phyloP scores from a whole-genome alignment of 257 asterid species.

The Scutellaria barbata region DNA sequence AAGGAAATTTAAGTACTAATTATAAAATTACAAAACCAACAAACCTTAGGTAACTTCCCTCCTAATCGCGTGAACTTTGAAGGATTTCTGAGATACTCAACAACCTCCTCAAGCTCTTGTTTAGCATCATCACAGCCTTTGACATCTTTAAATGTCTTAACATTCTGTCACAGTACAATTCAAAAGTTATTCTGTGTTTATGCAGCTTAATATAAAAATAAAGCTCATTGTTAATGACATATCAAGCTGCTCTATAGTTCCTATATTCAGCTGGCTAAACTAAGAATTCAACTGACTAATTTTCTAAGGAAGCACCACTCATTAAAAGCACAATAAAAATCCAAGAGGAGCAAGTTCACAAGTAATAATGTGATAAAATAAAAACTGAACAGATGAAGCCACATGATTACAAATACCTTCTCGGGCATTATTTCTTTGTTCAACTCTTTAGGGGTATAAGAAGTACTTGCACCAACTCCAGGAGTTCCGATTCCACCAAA shows the following conservation, averaged over 20 bases:
- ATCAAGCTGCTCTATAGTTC: constrained; percentile 1
- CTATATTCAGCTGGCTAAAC: constrained; percentile 18
- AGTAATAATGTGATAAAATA: not conserved
- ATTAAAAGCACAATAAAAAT: constrained; percentile 17
- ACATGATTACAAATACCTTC: constrained; percentile 55
- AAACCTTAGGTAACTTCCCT: constrained; percentile 97
- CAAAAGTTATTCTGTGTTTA: constrained; percentile 21
- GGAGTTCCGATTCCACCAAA: constrained; percentile 96
- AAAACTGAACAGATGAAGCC: constrained; percentile 19
- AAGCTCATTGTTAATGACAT: constrained; percentile 5
- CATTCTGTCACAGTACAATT: constrained; percentile 64
- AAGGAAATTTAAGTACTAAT: constrained; percentile 6
- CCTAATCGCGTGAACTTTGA: constrained; percentile 92
- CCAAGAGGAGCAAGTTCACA: not conserved
- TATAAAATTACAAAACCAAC: constrained; percentile 31
- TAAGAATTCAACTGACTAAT: not conserved
- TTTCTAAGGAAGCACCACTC: constrained; percentile 3
- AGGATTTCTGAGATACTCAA: constrained; percentile 92
- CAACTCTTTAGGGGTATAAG: constrained; percentile 83
- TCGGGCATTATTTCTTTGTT: constrained; percentile 88
- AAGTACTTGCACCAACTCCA: constrained; percentile 91
- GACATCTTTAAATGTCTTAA: constrained; percentile 96
- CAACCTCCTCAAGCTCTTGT: constrained; percentile 99
- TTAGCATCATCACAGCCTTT: constrained; percentile 99
- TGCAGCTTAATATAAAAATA: constrained; percentile 19